Evolutionary conservation across 2,329 filamentous ascomycete species (phyloP).

Genomic region (Bipolaris zeicola): DNA sequence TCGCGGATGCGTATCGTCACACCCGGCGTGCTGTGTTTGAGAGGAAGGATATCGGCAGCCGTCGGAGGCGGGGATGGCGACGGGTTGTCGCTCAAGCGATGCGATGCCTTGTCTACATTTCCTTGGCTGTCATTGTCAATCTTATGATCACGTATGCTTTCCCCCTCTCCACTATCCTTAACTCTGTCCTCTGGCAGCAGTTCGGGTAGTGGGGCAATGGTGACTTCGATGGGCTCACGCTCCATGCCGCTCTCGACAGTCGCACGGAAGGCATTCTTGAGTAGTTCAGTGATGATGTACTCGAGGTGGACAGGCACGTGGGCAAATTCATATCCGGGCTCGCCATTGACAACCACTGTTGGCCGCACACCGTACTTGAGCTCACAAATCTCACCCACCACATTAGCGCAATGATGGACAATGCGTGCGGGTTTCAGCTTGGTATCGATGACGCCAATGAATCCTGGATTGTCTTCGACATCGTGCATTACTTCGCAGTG

Average conservation of each 20-base stretch:
- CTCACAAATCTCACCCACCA: slow-evolving; percentile 95
- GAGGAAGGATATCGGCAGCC: slow-evolving; percentile 50
- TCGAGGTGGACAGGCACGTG: slow-evolving; percentile 96
- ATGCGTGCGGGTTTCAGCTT: slow-evolving; percentile 80
- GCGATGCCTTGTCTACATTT: slow-evolving; percentile 40
- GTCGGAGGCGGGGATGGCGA: slow-evolving; percentile 27
- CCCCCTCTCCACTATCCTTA: slow-evolving; percentile 14
- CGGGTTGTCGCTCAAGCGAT: slow-evolving; percentile 35
- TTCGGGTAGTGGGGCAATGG: slow-evolving; percentile 75
- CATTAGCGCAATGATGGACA: slow-evolving; percentile 82
- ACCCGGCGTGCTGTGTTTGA: slow-evolving; percentile 67
- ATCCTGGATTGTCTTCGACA: slow-evolving; percentile 60
- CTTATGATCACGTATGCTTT: slow-evolving; percentile 14
- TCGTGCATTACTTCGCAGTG: slow-evolving; percentile 62
- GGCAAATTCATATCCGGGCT: slow-evolving; percentile 85
- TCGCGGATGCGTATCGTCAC: slow-evolving; percentile 96
- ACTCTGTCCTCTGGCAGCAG: slow-evolving; percentile 39
- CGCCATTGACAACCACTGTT: slow-evolving; percentile 78
- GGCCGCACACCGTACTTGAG: slow-evolving; percentile 92
- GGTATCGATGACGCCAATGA: slow-evolving; percentile 96
- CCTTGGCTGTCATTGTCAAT: slow-evolving; percentile 41
- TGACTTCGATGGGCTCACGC: slow-evolving; percentile 84
- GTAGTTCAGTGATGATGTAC: slow-evolving; percentile 93
- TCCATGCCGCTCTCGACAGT: slow-evolving; percentile 84
- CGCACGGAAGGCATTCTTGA: slow-evolving; percentile 96